Percentiles rank a stretch among this genome's conserved stretches.
Conservation (phyloP, 306 rosid species). For the Pterocarpus santalinus region DNA sequence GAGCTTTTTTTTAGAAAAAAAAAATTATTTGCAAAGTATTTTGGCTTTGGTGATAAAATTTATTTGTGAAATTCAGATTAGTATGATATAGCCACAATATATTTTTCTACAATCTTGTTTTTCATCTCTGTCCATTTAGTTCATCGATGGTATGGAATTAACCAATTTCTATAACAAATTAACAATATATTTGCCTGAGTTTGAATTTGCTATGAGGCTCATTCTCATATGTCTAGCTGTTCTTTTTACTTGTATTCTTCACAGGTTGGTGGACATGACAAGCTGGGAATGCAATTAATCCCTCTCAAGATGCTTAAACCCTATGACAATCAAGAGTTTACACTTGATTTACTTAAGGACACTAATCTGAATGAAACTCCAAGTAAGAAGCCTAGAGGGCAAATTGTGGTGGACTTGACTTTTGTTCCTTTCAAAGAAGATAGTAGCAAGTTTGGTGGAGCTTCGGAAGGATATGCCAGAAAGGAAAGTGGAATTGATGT, state of each 20-base stretch:
- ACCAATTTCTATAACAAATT: too few species aligned
- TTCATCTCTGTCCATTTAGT: background rate
- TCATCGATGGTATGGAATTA: too few species aligned
- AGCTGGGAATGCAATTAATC: conserved; percentile 85
- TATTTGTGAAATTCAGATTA: background rate
- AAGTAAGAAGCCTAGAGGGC: conserved; percentile 74
- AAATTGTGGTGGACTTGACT: conserved; percentile 71
- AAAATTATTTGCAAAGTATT: background rate
- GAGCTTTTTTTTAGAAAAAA: background rate
- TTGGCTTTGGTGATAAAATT: conserved; percentile 1
- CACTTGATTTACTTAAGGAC: conserved; percentile 82
- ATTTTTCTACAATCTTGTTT: background rate
- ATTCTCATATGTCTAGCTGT: conserved; percentile 19
- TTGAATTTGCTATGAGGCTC: background rate
- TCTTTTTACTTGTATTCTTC: conserved; percentile 25
- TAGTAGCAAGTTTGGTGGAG: conserved; percentile 58
- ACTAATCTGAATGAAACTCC: conserved; percentile 68
- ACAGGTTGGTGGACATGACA: conserved; percentile 89
- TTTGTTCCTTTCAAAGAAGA: conserved; percentile 84
- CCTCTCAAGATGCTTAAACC: conserved; percentile 79
- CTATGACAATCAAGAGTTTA: conserved; percentile 64
- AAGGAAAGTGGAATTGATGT: conserved; percentile 55
- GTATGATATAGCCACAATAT: background rate
- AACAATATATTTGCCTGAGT: too few species aligned
- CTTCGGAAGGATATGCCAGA: conserved; percentile 45